These are phyloP conservation scores for Acanthamoeba culbertsoni DNA, from an alignment of 208 protist genomes.

Conservation along the genomic window DNA sequence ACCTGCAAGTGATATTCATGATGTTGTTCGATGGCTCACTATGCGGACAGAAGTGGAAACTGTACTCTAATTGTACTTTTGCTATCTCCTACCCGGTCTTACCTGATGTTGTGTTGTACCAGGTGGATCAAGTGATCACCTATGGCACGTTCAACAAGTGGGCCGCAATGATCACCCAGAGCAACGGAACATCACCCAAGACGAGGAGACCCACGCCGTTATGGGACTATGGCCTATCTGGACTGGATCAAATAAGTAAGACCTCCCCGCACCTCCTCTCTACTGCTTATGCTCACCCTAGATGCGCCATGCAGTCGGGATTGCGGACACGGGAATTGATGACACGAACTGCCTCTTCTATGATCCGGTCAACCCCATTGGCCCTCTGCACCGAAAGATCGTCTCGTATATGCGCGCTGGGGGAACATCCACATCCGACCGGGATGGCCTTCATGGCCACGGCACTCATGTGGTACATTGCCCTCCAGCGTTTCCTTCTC, in stretches of 20 bases:
- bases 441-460: neutral
- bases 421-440: neutral
- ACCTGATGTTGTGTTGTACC: neutral
- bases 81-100: neutral
- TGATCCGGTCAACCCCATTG: slow-evolving; percentile 24
- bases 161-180: neutral
- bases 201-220: neutral
- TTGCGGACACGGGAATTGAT: neutral
- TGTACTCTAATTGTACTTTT: neutral
- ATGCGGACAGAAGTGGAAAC: neutral
- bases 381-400: neutral
- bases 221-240: neutral
- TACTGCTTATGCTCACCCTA: neutral
- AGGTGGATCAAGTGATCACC: neutral
- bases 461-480: slow-evolving; percentile 17
- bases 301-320: neutral
- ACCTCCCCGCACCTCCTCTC: neutral
- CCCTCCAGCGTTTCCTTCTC: neutral
- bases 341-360: slow-evolving; percentile 30
- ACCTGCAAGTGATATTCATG: neutral
- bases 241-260: slow-evolving; percentile 17
- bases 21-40: neutral
- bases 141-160: neutral
- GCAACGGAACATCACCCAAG: slow-evolving; percentile 25
- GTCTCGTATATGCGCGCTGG: neutral